phyloP scores from a whole-genome alignment of 345 rosid species.

The Pugionium dolabratum region DNA sequence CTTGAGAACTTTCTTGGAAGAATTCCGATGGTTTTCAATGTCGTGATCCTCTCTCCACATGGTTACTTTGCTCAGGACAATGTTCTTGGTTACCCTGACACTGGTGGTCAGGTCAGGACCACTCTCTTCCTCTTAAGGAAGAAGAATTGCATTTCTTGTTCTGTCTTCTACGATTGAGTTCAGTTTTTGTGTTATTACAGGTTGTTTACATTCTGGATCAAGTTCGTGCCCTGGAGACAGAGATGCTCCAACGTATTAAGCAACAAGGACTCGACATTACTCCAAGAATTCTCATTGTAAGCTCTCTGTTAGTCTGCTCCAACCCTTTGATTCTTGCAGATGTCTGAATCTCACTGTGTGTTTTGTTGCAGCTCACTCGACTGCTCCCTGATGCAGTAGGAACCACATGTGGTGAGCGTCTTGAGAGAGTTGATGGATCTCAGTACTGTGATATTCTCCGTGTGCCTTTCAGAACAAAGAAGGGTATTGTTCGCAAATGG shows the following conservation, averaged over 20 bases:
- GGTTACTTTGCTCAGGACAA: constrained; percentile 95
- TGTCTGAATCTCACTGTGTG: constrained; percentile 6
- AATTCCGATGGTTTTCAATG: constrained; percentile 85
- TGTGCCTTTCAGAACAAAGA: constrained; percentile 70
- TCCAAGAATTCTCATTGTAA: constrained; percentile 84
- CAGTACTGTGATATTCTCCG: constrained; percentile 80
- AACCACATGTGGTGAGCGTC: constrained; percentile 87
- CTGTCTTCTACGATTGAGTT: background rate
- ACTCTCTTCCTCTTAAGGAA: background rate
- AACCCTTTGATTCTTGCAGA: background rate
- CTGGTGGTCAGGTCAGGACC: constrained; percentile 78
- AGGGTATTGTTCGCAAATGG: constrained; percentile 78
- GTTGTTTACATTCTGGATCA: constrained; percentile 94
- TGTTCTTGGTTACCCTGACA: constrained; percentile 92
- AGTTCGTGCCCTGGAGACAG: constrained; percentile 86
- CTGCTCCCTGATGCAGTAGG: constrained; percentile 87
- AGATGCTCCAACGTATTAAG: constrained; percentile 78
- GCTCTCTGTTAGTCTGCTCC: constrained; percentile 14
- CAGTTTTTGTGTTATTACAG: constrained; percentile 33
- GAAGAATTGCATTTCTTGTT: background rate
- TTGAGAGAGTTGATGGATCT: constrained; percentile 77
- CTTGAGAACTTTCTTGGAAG: constrained; percentile 79
- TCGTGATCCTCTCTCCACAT: constrained; percentile 85
- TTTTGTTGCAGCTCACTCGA: constrained; percentile 56
- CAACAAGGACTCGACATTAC: constrained; percentile 81